These are phyloP conservation scores for Phytophthora sojae DNA, from an alignment of 352 stramenopile species.

Conservation along the genomic window DNA sequence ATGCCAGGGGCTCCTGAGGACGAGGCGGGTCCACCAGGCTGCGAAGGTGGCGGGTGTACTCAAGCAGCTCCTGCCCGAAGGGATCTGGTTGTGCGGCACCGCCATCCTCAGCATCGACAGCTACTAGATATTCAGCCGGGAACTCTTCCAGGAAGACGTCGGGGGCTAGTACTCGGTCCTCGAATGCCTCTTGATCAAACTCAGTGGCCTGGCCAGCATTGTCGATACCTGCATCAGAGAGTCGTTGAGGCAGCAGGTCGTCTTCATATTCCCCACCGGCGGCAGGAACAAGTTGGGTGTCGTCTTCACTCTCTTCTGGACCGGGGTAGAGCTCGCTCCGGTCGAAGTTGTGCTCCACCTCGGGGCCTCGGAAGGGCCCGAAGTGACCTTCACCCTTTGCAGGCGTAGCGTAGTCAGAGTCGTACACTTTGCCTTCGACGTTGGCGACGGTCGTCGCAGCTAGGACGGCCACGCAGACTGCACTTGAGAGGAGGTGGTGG, in stretches of 20 bases:
- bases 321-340: neutral
- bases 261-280: neutral
- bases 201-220: neutral
- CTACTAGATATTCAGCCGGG: neutral
- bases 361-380: neutral
- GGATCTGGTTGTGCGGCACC: neutral
- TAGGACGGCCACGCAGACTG: neutral
- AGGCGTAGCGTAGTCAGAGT: too few species aligned
- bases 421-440: neutral
- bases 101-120: neutral
- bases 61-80: neutral
- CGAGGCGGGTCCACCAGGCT: neutral
- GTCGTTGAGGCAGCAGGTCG: neutral
- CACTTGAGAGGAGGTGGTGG: neutral
- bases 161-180: neutral
- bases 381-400: neutral
- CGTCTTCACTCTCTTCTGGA: neutral
- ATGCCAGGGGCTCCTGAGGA: neutral
- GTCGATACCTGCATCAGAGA: neutral
- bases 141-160: neutral
- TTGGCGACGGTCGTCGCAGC: neutral
- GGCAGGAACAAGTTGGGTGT: neutral
- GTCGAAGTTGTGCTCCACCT: neutral
- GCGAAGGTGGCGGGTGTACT: neutral
- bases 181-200: neutral